Evolutionary conservation across 163 green algal genomes (phyloP), one percentile per base, ranked within the genome.

Genomic region (Scenedesmus sp.): DNA sequence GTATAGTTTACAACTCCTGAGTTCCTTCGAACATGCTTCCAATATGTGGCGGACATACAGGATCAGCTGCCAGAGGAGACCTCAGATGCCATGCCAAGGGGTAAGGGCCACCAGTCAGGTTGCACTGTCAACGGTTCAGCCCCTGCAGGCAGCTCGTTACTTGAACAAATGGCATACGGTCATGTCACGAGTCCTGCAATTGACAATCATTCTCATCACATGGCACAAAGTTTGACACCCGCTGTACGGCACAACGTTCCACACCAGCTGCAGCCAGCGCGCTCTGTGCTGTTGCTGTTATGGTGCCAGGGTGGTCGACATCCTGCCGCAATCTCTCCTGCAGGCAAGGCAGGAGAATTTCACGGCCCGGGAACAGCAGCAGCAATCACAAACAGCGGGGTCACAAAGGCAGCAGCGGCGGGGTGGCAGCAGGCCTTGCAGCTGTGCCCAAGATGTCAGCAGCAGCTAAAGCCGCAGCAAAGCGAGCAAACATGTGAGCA

Each of bases 401-500:
- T n/a, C 65, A 30, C 65, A 40, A 76, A 40, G 65, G 65, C 65
- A 40, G 65, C 65, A 76, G 65, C 30, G 9, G 65, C 26, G 65
- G 65, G 30, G 30, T 30, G 37, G 65, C 65, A 40, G 65, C 30
- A 76, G 65, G 65, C 30, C 30, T 76, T 51, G 35, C 72, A 43
- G 43, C 42, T 43, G 79, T 59, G 24, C 26, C 79, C 42, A 56
- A 84, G 43, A 35, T 84, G 43, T 84, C 79, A 43, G 79, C 24
- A 65, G 37, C 83, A 22, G 56, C 65, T 18, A 72, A 79, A 24
- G 51, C 61, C n/a, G 61, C 84, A 82, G 84, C 84, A 81, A 53
- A 53, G 46, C 7, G 49, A 61, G 83, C 65, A 76, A 76, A 76
- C 65, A 76, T 76, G 65, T 76, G 65, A 76, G 65, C 65, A 40